Conservation (phyloP, 768 basidiomycete species). For the Lactarius deliciosus region DNA sequence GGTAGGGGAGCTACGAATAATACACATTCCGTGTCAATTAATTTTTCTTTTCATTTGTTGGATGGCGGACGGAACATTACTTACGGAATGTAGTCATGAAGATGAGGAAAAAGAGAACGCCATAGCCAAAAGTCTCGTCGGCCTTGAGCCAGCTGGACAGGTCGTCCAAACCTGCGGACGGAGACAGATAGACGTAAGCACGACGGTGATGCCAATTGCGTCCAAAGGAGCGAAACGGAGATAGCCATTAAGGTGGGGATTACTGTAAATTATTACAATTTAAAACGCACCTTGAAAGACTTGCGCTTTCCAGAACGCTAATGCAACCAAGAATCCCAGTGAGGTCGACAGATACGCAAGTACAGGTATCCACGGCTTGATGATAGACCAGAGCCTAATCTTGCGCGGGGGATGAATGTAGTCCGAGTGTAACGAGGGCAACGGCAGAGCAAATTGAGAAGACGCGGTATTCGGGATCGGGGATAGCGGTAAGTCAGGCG, state of each 20-base stretch:
- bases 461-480: slow-evolving; percentile 9
- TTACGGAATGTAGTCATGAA: slow-evolving; percentile 86
- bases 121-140: slow-evolving; percentile 71
- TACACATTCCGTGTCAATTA: slow-evolving; percentile 10
- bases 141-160: slow-evolving; percentile 75
- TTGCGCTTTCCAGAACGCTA: slow-evolving; percentile 79
- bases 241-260: slow-evolving; percentile 20
- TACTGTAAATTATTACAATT: slow-evolving; percentile 2
- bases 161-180: slow-evolving; percentile 67
- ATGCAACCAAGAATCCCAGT: slow-evolving; percentile 74
- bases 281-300: slow-evolving; percentile 71
- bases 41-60: slow-evolving; percentile 8
- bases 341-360: slow-evolving; percentile 76
- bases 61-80: slow-evolving; percentile 36
- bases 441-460: slow-evolving; percentile 26
- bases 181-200: slow-evolving; percentile 25
- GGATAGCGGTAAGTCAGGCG: slow-evolving; percentile 8
- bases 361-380: slow-evolving; percentile 76
- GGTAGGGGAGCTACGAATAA: slow-evolving; percentile 72
- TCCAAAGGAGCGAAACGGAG: slow-evolving; percentile 22
- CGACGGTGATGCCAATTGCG: slow-evolving; percentile 10
- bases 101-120: slow-evolving; percentile 77
- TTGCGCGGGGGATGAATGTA: slow-evolving; percentile 28
- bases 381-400: slow-evolving; percentile 41
- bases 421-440: slow-evolving; percentile 27